Conservation (phyloP, 768 basidiomycete species). For the Russula ochroleuca region DNA sequence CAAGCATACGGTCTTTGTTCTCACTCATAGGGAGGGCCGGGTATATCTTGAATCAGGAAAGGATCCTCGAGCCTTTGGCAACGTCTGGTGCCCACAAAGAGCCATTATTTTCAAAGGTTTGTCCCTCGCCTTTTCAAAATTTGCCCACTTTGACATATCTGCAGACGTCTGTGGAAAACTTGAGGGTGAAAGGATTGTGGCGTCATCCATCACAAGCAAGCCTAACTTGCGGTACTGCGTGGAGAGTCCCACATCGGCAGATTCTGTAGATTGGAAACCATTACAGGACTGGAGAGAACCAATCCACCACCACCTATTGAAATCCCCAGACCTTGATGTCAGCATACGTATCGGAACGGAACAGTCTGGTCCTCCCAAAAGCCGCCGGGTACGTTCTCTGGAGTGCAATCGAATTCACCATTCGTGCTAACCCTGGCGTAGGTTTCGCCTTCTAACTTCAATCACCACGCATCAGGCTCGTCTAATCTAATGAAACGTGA, state of each 20-base stretch:
- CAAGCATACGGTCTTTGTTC: slow-evolving; percentile 5
- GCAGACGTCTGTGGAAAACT: slow-evolving; percentile 14
- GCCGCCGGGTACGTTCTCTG: not conserved
- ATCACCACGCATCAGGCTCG: not conserved
- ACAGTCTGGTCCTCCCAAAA: not conserved
- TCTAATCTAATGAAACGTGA: not conserved
- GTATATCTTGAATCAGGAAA: slow-evolving; percentile 12
- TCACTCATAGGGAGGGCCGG: slow-evolving; percentile 7
- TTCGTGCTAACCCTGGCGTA: not conserved
- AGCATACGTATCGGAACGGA: slow-evolving; percentile 1
- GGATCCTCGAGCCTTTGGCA: slow-evolving; percentile 9
- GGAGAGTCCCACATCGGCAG: not conserved
- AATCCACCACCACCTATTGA: not conserved
- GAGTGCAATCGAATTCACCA: not conserved
- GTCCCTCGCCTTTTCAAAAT: not conserved
- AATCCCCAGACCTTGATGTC: not conserved
- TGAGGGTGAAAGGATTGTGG: slow-evolving; percentile 15
- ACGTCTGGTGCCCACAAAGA: slow-evolving; percentile 4
- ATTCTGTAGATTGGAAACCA: not conserved
- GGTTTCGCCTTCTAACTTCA: not conserved
- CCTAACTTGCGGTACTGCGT: not conserved
- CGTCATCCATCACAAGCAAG: not conserved
- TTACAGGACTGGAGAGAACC: slow-evolving; percentile 13
- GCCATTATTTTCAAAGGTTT: slow-evolving; percentile 20
- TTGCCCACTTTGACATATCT: not conserved